Evolutionary conservation across 2,329 filamentous ascomycete genomes (phyloP).

Genomic region (Paramyrothecium roridum): DNA sequence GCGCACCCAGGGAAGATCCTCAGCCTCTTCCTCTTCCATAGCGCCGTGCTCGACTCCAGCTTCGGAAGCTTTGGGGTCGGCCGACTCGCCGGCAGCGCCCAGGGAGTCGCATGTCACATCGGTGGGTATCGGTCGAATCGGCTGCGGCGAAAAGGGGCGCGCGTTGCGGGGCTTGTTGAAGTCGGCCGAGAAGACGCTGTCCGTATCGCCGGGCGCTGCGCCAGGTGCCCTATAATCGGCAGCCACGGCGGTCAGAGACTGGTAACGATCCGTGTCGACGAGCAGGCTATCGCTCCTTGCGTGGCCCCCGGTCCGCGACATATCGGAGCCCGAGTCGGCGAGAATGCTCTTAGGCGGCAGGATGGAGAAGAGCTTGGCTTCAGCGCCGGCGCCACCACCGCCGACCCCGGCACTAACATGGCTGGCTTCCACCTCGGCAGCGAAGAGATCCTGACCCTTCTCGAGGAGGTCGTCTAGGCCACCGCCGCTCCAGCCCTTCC

Average conservation of each 20-base stretch:
- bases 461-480: constrained; percentile 65
- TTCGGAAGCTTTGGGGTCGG: constrained; percentile 4
- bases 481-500: constrained; percentile 66
- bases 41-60: constrained; percentile 1
- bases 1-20: constrained; percentile 13
- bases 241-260: constrained; percentile 52
- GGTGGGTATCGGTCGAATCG: constrained; percentile 35
- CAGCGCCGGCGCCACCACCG: constrained; percentile 28
- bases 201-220: constrained; percentile 33
- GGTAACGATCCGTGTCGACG: constrained; percentile 50
- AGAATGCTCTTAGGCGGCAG: constrained; percentile 63
- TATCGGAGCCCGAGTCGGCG: constrained; percentile 44
- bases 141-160: constrained; percentile 60
- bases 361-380: constrained; percentile 59
- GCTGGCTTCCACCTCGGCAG: constrained; percentile 32
- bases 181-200: constrained; percentile 52
- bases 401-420: constrained; percentile 29
- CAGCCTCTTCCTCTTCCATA: constrained; percentile 11
- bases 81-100: constrained; percentile 16
- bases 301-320: constrained; percentile 28
- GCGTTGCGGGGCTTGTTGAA: constrained; percentile 51
- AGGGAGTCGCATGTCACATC: constrained; percentile 38
- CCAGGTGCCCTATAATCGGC: constrained; percentile 12
- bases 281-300: constrained; percentile 53
- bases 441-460: constrained; percentile 60